A percentile compares a stretch with the other conserved stretches of the same genome.
Evolutionary conservation across 352 stramenopile genomes (phyloP).

Genomic region (Pythium rishiriense): DNA sequence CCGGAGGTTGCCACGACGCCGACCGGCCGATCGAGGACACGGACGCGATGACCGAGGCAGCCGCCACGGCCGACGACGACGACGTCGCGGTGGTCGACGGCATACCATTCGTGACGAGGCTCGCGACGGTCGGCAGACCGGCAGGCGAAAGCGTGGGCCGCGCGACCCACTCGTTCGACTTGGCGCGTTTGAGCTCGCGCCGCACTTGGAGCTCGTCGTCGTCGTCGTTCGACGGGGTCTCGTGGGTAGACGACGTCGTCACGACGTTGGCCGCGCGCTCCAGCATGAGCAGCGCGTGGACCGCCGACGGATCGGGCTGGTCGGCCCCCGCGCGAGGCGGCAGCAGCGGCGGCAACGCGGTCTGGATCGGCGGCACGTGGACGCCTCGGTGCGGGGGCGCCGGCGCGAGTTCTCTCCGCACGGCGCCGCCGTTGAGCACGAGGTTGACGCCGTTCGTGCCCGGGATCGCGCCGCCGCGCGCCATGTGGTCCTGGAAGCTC

Average conservation of each 20-base stretch:
- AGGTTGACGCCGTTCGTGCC: slow-evolving; percentile 16
- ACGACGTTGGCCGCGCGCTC: slow-evolving; percentile 12
- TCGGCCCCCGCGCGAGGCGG: slow-evolving; percentile 9
- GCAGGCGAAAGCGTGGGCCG: slow-evolving; percentile 17
- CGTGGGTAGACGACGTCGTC: neutral
- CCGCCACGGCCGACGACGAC: neutral
- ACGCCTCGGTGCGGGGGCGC: neutral
- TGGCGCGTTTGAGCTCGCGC: slow-evolving; percentile 25
- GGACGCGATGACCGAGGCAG: neutral
- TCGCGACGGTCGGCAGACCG: slow-evolving; percentile 8
- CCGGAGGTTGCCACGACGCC: slow-evolving; percentile 21
- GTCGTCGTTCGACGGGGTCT: slow-evolving; percentile 1
- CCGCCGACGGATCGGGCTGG: slow-evolving; percentile 18
- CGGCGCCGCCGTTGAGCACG: slow-evolving; percentile 1
- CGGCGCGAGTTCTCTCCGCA: slow-evolving; percentile 15
- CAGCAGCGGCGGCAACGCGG: slow-evolving; percentile 15
- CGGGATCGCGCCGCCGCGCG: slow-evolving; percentile 13
- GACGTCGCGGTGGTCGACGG: slow-evolving; percentile 1
- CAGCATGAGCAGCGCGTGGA: slow-evolving; percentile 22
- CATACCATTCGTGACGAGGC: slow-evolving; percentile 1
- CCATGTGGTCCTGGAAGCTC: slow-evolving; percentile 25
- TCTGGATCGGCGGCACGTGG: slow-evolving; percentile 16
- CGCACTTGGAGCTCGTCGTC: slow-evolving; percentile 12
- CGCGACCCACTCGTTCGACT: slow-evolving; percentile 27
- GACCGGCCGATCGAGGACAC: slow-evolving; percentile 17